Conservation (phyloP, 148 eudicot genomes). For the Vaccinium macrocarpon region DNA sequence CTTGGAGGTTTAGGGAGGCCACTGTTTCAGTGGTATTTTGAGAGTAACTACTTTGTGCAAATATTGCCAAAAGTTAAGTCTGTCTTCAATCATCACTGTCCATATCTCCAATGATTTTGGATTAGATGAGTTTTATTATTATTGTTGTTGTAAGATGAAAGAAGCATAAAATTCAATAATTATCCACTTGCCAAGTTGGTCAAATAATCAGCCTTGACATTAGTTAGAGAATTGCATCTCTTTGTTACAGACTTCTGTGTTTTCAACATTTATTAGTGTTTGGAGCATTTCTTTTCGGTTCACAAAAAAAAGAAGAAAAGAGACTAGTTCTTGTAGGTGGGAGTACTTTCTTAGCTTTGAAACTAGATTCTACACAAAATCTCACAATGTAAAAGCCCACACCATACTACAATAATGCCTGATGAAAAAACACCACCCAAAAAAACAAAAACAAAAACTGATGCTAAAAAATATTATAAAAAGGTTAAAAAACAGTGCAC, state of each 20-base stretch:
- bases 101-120: too few species aligned
- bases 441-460: neutral
- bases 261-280: neutral
- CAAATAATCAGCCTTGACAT: neutral
- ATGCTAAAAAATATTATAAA: neutral
- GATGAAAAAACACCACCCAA: neutral
- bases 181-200: neutral
- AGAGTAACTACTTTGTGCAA: too few species aligned
- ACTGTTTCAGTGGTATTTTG: too few species aligned
- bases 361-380: neutral
- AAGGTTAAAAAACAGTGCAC: neutral
- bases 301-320: too few species aligned
- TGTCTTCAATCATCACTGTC: too few species aligned
- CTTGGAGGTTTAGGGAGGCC: too few species aligned
- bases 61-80: too few species aligned
- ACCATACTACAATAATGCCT: neutral
- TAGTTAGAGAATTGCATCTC: neutral
- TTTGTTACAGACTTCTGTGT: neutral
- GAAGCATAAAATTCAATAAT: neutral
- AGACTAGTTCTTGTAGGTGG: too few species aligned
- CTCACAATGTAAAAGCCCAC: neutral
- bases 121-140: too few species aligned
- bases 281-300: neutral
- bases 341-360: neutral
- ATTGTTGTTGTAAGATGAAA: too few species aligned